phyloP scores from a whole-genome alignment of 2,329 filamentous ascomycete species.

The Fusarium siculi region DNA sequence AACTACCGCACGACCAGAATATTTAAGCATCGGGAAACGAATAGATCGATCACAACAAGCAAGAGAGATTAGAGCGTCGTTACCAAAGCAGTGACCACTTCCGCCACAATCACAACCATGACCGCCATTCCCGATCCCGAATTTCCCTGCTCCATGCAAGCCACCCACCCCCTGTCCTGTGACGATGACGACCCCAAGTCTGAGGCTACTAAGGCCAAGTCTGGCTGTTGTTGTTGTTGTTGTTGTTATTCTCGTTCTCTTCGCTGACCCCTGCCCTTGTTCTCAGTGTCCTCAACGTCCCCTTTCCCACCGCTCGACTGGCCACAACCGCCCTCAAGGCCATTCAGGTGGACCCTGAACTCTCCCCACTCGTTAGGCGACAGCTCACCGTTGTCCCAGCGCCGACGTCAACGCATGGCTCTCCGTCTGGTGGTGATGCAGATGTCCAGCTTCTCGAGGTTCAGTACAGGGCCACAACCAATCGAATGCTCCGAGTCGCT shows the following conservation, averaged over 20 bases:
- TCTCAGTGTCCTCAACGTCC: constrained; percentile 76
- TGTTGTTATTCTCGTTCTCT: constrained; percentile 20
- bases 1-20: not conserved
- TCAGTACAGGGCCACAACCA: constrained; percentile 88
- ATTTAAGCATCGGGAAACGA: constrained; percentile 12
- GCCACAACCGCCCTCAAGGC: constrained; percentile 79
- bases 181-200: constrained; percentile 24
- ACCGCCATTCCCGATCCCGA: constrained; percentile 55
- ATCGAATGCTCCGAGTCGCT: constrained; percentile 94
- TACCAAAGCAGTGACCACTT: constrained; percentile 33
- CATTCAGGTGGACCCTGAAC: constrained; percentile 86
- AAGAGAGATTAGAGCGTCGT: constrained; percentile 17
- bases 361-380: constrained; percentile 84
- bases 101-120: constrained; percentile 51
- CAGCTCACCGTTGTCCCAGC: constrained; percentile 68
- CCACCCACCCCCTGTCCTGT: constrained; percentile 23
- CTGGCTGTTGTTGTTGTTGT: constrained; percentile 25
- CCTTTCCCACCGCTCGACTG: constrained; percentile 83
- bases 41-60: constrained; percentile 29
- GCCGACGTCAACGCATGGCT: constrained; percentile 37
- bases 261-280: constrained; percentile 30
- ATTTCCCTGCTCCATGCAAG: constrained; percentile 74
- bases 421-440: constrained; percentile 22
- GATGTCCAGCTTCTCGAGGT: constrained; percentile 69
- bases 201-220: constrained; percentile 11